Percentiles rank a stretch among this genome's conserved stretches.
Conservation (phyloP, 345 rosid genomes). For the Toxicodendron radicans region DNA sequence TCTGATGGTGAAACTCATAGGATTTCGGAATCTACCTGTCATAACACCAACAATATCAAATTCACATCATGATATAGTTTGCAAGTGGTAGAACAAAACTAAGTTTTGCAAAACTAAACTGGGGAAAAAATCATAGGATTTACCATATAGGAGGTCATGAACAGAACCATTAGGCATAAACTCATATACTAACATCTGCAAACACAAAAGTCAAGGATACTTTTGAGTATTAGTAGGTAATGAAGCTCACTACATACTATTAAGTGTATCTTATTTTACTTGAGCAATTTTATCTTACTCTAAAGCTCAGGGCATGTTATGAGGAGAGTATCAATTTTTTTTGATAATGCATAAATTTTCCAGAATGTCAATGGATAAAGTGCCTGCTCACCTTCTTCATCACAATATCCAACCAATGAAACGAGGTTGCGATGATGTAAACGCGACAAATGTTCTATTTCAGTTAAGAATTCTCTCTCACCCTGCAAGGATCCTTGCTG, state of each 20-base stretch:
- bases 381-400: slow-evolving; percentile 50
- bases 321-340: too few relatives aligned
- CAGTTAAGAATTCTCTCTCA: slow-evolving; percentile 50
- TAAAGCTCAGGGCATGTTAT: too few relatives aligned
- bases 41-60: slow-evolving; percentile 4
- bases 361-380: not conserved
- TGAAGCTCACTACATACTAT: not conserved
- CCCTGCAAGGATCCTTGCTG: slow-evolving; percentile 45
- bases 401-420: slow-evolving; percentile 54
- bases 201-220: not conserved
- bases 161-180: slow-evolving; percentile 58
- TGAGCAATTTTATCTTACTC: too few relatives aligned
- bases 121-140: not conserved
- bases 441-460: slow-evolving; percentile 49
- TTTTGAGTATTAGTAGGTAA: too few relatives aligned
- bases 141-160: slow-evolving; percentile 48
- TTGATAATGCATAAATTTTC: not conserved
- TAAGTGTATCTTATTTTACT: not conserved
- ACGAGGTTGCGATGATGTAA: slow-evolving; percentile 64
- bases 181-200: slow-evolving; percentile 57
- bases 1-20: slow-evolving; percentile 31
- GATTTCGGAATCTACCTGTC: slow-evolving; percentile 33
- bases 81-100: not conserved
- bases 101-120: not conserved
- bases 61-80: not conserved